Percentiles rank a stretch among this genome's conserved stretches.
phyloP scores from a whole-genome alignment of 345 rosid genomes.

The Salix arbutifolia region DNA sequence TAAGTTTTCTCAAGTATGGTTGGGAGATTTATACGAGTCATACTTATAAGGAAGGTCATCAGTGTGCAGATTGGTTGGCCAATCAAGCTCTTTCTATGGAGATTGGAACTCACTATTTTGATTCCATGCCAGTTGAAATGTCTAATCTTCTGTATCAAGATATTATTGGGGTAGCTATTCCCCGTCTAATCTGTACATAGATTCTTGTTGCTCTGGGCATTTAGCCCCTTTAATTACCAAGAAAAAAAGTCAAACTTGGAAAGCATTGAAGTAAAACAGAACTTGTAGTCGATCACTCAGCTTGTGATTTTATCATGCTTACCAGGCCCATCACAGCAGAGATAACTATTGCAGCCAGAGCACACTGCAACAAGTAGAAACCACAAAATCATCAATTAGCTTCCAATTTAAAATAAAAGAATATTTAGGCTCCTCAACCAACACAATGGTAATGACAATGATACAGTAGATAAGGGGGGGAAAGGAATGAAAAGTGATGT shows the following conservation, averaged over 20 bases:
- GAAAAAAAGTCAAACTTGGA: background rate
- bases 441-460: background rate
- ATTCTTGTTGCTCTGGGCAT: too few relatives aligned
- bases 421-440: background rate
- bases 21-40: too few relatives aligned
- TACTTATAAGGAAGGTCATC: too few relatives aligned
- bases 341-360: constrained; percentile 89
- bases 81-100: too few relatives aligned
- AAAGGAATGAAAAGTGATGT: background rate
- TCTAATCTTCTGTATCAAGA: too few relatives aligned
- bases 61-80: too few relatives aligned
- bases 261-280: background rate
- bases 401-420: constrained; percentile 6
- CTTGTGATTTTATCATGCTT: constrained; percentile 24
- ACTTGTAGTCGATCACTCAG: background rate
- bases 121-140: too few relatives aligned
- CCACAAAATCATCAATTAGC: constrained; percentile 24
- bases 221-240: background rate
- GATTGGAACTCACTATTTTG: too few relatives aligned
- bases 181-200: too few relatives aligned
- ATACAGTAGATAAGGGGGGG: background rate
- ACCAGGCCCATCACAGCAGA: constrained; percentile 97
- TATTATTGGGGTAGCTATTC: too few relatives aligned
- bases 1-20: too few relatives aligned
- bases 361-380: constrained; percentile 61